Conservation (phyloP, 2,329 filamentous ascomycete genomes). For the Pleurostoma richardsiae region DNA sequence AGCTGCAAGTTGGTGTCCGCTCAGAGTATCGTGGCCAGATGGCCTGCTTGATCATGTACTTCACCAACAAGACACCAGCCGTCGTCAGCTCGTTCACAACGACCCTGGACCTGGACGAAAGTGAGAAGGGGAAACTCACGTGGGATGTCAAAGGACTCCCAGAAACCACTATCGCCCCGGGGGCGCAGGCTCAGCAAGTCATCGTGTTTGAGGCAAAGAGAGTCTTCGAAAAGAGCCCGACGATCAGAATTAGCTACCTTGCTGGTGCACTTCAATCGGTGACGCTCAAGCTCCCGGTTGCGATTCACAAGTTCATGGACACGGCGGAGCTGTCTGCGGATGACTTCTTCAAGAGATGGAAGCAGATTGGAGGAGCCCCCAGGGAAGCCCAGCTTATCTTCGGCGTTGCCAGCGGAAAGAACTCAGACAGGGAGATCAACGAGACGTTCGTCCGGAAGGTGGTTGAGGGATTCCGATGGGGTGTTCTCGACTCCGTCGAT, state of each 20-base stretch:
- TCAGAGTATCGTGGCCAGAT: slow-evolving; percentile 95
- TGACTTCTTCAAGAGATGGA: slow-evolving; percentile 99
- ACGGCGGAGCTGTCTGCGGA: slow-evolving; percentile 79
- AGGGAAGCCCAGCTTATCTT: slow-evolving; percentile 89
- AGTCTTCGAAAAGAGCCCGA: slow-evolving; percentile 79
- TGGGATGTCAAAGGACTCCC: slow-evolving; percentile 87
- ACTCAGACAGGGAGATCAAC: slow-evolving; percentile 59
- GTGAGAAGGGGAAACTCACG: slow-evolving; percentile 62
- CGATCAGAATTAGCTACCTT: slow-evolving; percentile 89
- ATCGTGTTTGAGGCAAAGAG: slow-evolving; percentile 87
- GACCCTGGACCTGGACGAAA: slow-evolving; percentile 75
- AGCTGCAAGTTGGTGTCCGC: slow-evolving; percentile 86
- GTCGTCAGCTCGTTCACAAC: slow-evolving; percentile 90
- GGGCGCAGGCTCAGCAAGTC: slow-evolving; percentile 83
- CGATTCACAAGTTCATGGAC: slow-evolving; percentile 96
- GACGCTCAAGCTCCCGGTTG: slow-evolving; percentile 83
- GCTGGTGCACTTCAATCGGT: slow-evolving; percentile 89
- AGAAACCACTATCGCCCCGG: slow-evolving; percentile 71
- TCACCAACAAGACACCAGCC: slow-evolving; percentile 87
- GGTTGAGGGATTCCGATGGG: slow-evolving; percentile 86
- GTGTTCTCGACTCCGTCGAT: slow-evolving; percentile 78
- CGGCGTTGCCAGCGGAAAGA: slow-evolving; percentile 50
- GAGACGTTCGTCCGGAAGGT: slow-evolving; percentile 66
- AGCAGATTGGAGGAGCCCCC: slow-evolving; percentile 87
- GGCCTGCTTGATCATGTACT: slow-evolving; percentile 92